Evolutionary conservation across 495 filamentous ascomycete species (phyloP).

Genomic region (Daldinia grandis): DNA sequence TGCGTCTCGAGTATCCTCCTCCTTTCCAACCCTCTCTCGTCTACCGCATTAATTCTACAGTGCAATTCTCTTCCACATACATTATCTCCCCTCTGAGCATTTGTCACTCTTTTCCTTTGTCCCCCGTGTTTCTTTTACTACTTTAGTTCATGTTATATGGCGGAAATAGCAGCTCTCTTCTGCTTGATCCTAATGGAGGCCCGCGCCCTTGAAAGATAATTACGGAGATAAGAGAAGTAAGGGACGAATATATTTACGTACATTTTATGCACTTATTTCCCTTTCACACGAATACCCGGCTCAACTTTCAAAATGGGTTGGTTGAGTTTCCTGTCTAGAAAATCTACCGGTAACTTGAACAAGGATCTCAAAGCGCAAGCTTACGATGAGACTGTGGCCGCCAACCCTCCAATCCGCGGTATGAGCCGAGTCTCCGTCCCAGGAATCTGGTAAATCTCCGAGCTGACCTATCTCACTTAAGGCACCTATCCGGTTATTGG

Average conservation of each 20-base stretch:
- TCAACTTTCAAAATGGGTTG: conserved; percentile 51
- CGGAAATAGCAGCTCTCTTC: conserved; percentile 5
- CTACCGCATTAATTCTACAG: conserved; percentile 1
- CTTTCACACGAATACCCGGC: conserved; percentile 12
- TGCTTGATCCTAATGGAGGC: conserved; percentile 27
- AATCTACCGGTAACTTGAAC: conserved; percentile 33
- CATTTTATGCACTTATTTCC: conserved; percentile 8
- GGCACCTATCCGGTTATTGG: conserved; percentile 47
- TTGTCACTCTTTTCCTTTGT: conserved; percentile 7
- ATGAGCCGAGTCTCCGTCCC: conserved; percentile 36
- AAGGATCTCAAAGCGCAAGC: conserved; percentile 43
- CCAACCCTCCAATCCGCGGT: conserved; percentile 48
- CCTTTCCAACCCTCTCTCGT: not conserved
- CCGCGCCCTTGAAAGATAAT: conserved; percentile 21
- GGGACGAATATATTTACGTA: conserved; percentile 19
- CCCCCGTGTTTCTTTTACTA: conserved; percentile 2
- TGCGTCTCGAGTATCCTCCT: conserved; percentile 4
- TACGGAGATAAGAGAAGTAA: conserved; percentile 21
- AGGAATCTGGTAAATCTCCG: conserved; percentile 36
- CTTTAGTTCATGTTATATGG: conserved; percentile 18
- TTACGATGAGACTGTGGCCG: conserved; percentile 44
- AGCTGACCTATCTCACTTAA: conserved; percentile 40
- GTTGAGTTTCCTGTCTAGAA: conserved; percentile 52
- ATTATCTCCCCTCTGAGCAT: not conserved
- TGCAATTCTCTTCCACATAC: conserved; percentile 12